Conservation (phyloP, 2,329 filamentous ascomycete genomes). For the Phaeoacremonium minimum region DNA sequence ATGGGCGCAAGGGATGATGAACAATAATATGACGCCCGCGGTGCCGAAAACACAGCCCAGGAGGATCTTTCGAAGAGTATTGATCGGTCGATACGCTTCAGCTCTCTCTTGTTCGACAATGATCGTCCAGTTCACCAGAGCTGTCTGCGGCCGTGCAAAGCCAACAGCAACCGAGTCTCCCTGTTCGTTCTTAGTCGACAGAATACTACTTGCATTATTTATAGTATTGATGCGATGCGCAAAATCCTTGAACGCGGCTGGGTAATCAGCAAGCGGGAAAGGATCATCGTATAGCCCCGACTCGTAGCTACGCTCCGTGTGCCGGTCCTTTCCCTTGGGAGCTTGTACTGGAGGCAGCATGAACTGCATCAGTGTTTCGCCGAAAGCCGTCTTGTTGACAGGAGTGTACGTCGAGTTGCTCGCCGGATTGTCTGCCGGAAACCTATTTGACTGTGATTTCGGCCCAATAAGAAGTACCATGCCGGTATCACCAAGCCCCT, state of each 20-base stretch:
- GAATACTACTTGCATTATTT: conserved; percentile 65
- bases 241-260: conserved; percentile 59
- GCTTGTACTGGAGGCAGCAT: conserved; percentile 51
- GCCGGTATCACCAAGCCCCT: conserved; percentile 69
- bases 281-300: conserved; percentile 37
- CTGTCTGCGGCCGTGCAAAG: conserved; percentile 64
- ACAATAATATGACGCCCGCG: conserved; percentile 64
- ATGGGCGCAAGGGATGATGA: conserved; percentile 77
- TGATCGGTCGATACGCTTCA: conserved; percentile 75
- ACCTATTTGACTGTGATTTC: conserved; percentile 60
- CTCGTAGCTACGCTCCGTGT: conserved; percentile 35
- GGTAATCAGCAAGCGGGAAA: conserved; percentile 60
- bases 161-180: conserved; percentile 70
- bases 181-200: conserved; percentile 72
- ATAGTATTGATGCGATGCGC: conserved; percentile 39
- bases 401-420: conserved; percentile 41
- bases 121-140: conserved; percentile 76
- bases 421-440: conserved; percentile 37
- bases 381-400: conserved; percentile 29
- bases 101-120: conserved; percentile 70
- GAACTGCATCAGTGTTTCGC: conserved; percentile 47
- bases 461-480: conserved; percentile 69
- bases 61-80: conserved; percentile 72
- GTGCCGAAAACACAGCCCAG: conserved; percentile 84
- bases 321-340: conserved; percentile 38